Evolutionary conservation across 1,139 yeast genomes (phyloP).

Genomic region (Candida sanyaensis): DNA sequence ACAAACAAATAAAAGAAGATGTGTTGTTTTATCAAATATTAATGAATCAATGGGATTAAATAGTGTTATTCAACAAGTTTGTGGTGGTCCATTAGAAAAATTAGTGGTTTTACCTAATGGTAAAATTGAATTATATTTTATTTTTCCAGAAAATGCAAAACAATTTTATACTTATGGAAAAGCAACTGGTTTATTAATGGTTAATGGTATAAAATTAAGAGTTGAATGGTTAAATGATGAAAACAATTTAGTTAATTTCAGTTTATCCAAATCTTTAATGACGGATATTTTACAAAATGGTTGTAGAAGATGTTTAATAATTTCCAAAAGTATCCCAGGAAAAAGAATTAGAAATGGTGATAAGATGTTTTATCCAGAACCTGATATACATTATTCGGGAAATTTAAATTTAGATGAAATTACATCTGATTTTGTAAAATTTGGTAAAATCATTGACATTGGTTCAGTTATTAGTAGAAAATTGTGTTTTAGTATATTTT

Average conservation of each 20-base stretch:
- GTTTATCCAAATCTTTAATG: constrained; percentile 27
- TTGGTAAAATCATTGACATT: constrained; percentile 65
- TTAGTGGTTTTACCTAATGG: constrained; percentile 25
- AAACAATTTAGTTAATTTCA: constrained; percentile 25
- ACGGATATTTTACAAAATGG: constrained; percentile 31
- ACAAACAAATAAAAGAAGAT: constrained; percentile 8
- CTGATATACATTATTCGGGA: constrained; percentile 30
- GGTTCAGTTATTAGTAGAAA: constrained; percentile 68
- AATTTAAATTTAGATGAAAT: constrained; percentile 34
- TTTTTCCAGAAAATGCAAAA: constrained; percentile 54
- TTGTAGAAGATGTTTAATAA: constrained; percentile 37
- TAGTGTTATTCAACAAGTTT: constrained; percentile 56
- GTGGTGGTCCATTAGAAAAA: constrained; percentile 77
- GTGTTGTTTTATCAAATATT: constrained; percentile 21
- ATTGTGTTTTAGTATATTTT: constrained; percentile 64
- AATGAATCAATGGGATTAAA: constrained; percentile 39
- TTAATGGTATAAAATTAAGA: constrained; percentile 56
- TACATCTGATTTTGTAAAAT: constrained; percentile 50
- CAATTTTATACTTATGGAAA: constrained; percentile 55
- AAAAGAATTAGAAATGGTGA: constrained; percentile 21
- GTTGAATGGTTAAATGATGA: constrained; percentile 42
- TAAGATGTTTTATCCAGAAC: constrained; percentile 34
- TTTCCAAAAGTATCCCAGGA: constrained; percentile 28
- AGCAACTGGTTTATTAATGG: constrained; percentile 55
- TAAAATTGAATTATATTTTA: constrained; percentile 53